A percentile compares a stretch with the other conserved stretches of the same genome.
Evolutionary conservation across 495 filamentous ascomycete genomes (phyloP).

Genomic region (Talaromyces nanjingensis): DNA sequence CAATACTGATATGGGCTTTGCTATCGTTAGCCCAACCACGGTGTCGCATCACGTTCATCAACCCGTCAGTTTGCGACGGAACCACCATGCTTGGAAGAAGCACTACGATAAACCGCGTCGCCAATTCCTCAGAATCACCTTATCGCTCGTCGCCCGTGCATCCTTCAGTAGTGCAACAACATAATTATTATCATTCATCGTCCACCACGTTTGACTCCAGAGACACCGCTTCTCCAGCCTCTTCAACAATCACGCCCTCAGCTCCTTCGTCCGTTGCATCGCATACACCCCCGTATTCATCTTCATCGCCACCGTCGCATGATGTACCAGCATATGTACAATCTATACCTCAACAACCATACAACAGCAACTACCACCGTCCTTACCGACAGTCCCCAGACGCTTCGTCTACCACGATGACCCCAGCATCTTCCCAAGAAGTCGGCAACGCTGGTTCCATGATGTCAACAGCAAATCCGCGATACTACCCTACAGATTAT

Average conservation of each 20-base stretch:
- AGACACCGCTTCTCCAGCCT: conserved; percentile 28
- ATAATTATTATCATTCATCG: conserved; percentile 12
- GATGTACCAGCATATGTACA: conserved; percentile 38
- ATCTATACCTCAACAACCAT: conserved; percentile 20
- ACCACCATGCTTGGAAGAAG: conserved; percentile 46
- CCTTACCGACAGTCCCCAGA: conserved; percentile 21
- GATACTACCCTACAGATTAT: conserved; percentile 4
- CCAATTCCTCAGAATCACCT: conserved; percentile 26
- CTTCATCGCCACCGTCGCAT: conserved; percentile 25
- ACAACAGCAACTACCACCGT: conserved; percentile 18
- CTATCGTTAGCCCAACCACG: conserved; percentile 36
- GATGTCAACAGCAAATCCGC: neutral
- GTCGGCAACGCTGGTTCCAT: neutral
- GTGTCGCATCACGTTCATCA: conserved; percentile 36
- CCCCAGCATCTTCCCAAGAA: conserved; percentile 4
- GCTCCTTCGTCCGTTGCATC: conserved; percentile 36
- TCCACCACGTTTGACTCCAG: conserved; percentile 25
- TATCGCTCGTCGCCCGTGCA: conserved; percentile 24
- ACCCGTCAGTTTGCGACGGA: conserved; percentile 12
- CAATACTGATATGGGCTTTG: conserved; percentile 37
- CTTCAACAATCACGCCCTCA: conserved; percentile 29
- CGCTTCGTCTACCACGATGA: conserved; percentile 12
- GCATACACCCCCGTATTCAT: conserved; percentile 26
- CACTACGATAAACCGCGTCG: conserved; percentile 28
- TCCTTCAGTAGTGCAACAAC: conserved; percentile 13